phyloP scores from a whole-genome alignment of 2,329 filamentous ascomycete genomes.

The Paracorniculantispora psalliotae region DNA sequence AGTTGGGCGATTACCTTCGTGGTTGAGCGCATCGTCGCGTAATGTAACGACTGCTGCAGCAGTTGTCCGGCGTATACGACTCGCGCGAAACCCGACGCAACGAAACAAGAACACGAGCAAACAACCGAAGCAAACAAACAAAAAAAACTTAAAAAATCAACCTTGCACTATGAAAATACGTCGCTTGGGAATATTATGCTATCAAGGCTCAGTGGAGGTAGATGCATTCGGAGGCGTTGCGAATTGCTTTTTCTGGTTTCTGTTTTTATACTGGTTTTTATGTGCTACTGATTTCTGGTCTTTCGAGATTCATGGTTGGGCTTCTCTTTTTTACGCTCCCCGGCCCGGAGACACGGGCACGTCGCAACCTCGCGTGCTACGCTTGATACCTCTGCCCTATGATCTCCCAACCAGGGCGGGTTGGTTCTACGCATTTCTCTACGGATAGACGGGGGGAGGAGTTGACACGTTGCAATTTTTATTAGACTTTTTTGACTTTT shows the following conservation, averaged over 20 bases:
- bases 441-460: constrained; percentile 24
- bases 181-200: constrained; percentile 1
- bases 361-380: constrained; percentile 13
- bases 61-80: background rate
- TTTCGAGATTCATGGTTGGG: constrained; percentile 13
- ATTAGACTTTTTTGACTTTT: constrained; percentile 23
- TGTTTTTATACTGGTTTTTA: constrained; percentile 21
- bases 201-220: constrained; percentile 24
- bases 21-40: constrained; percentile 14
- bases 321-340: constrained; percentile 19
- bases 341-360: constrained; percentile 7
- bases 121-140: background rate
- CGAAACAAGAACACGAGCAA: constrained; percentile 2
- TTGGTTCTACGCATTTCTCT: constrained; percentile 17
- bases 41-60: background rate
- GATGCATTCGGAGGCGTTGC: constrained; percentile 37
- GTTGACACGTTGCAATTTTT: constrained; percentile 22
- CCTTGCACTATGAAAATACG: background rate
- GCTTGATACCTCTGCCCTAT: constrained; percentile 7
- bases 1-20: no score
- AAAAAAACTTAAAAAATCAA: background rate
- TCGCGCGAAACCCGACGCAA: background rate
- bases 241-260: constrained; percentile 20
- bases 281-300: constrained; percentile 21
- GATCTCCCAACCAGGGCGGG: background rate